Evolutionary conservation across 495 filamentous ascomycete genomes (phyloP).

Genomic region (Trichoderma reesei): DNA sequence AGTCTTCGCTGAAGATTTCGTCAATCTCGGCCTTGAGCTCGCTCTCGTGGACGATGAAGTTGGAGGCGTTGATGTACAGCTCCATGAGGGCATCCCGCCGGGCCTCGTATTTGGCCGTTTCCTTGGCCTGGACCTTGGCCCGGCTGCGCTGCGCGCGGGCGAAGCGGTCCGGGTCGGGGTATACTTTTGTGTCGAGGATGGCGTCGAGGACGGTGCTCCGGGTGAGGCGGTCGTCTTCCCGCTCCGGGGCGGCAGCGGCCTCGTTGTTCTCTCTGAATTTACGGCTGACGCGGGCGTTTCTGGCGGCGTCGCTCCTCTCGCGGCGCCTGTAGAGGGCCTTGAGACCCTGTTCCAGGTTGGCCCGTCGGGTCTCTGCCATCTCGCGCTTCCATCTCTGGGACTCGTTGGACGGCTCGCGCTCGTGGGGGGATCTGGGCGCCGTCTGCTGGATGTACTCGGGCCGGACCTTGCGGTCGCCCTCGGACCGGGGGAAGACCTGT

Average conservation of each 20-base stretch:
- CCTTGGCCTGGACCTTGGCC: slow-evolving; percentile 15
- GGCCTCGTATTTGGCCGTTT: slow-evolving; percentile 23
- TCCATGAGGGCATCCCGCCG: slow-evolving; percentile 36
- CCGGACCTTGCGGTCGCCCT: slow-evolving; percentile 23
- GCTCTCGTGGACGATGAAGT: slow-evolving; percentile 37
- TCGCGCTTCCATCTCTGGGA: slow-evolving; percentile 19
- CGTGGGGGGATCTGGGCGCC: slow-evolving; percentile 20
- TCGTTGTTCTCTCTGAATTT: slow-evolving; percentile 17
- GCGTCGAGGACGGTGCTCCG: slow-evolving; percentile 26
- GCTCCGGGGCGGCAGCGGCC: slow-evolving; percentile 28
- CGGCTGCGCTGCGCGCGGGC: slow-evolving; percentile 19
- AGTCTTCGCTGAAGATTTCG: slow-evolving; percentile 24
- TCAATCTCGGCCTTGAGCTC: slow-evolving; percentile 30
- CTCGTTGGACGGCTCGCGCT: slow-evolving; percentile 20
- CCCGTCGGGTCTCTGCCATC: slow-evolving; percentile 29
- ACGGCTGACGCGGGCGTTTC: slow-evolving; percentile 14
- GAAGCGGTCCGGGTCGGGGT: slow-evolving; percentile 28
- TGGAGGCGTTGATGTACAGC: slow-evolving; percentile 36
- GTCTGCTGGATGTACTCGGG: slow-evolving; percentile 21
- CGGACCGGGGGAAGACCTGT: slow-evolving; percentile 29
- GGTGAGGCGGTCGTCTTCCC: slow-evolving; percentile 33
- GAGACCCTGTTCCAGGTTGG: slow-evolving; percentile 27
- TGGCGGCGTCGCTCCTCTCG: slow-evolving; percentile 17
- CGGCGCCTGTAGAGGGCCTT: slow-evolving; percentile 27
- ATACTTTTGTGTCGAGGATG: slow-evolving; percentile 21